Percentiles rank a stretch among this genome's conserved stretches.
phyloP scores from a whole-genome alignment of 805 yeast species.

The Sugiyamaella smithiae region DNA sequence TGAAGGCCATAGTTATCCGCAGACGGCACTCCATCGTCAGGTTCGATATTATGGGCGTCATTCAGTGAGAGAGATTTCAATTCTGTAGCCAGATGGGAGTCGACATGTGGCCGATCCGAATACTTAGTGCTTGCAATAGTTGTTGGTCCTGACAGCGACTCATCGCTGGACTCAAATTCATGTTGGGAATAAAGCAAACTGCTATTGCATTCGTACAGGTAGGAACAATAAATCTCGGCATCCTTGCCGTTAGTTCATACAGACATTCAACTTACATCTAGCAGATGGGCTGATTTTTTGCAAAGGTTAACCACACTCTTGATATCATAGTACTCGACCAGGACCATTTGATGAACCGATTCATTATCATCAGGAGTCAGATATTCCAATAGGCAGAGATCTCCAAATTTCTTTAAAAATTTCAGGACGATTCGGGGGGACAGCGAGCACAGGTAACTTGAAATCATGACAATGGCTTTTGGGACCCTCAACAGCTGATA shows the following conservation, averaged over 20 bases:
- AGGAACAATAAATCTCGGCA: constrained; percentile 1
- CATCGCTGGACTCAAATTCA: too few relatives aligned
- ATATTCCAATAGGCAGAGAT: neutral
- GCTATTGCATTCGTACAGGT: neutral
- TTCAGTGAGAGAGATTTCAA: too few relatives aligned
- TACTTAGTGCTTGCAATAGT: too few relatives aligned
- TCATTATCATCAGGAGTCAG: neutral
- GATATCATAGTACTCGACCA: neutral
- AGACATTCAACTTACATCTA: neutral
- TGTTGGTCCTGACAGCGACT: too few relatives aligned
- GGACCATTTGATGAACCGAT: neutral
- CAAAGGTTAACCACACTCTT: neutral
- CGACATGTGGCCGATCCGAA: too few relatives aligned
- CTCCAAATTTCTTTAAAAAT: neutral
- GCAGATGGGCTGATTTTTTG: neutral
- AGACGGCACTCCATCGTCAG: too few relatives aligned
- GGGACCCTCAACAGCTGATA: neutral
- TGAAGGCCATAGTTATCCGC: neutral
- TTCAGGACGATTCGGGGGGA: neutral
- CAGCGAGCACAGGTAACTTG: neutral
- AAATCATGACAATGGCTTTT: neutral
- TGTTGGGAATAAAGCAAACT: too few relatives aligned
- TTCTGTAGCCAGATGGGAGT: too few relatives aligned
- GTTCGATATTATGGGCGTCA: too few relatives aligned
- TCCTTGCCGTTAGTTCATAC: neutral